Evolutionary conservation across 208 protist species (phyloP).

Genomic region (Trypanosoma cruzi): DNA sequence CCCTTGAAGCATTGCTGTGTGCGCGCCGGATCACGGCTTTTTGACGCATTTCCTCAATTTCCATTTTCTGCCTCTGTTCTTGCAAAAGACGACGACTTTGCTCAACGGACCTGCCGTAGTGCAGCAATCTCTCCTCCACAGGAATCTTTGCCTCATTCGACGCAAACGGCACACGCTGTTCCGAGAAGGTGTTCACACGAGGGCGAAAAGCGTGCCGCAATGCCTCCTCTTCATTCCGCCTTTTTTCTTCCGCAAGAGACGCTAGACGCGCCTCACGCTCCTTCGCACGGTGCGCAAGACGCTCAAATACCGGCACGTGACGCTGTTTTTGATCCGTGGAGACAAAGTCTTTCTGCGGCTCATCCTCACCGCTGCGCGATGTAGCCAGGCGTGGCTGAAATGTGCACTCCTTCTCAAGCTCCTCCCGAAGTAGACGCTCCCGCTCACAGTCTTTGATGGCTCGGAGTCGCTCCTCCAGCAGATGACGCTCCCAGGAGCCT

Average conservation of each 20-base stretch:
- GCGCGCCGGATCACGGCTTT: background rate
- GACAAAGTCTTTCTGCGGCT: background rate
- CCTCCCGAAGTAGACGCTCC: constrained; percentile 14
- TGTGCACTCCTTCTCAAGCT: constrained; percentile 34
- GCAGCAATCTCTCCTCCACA: constrained; percentile 75
- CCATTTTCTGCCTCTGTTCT: constrained; percentile 37
- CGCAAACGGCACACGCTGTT: constrained; percentile 17
- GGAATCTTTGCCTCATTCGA: constrained; percentile 33
- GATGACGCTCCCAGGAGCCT: constrained; percentile 63
- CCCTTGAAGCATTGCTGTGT: background rate
- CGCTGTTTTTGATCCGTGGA: background rate
- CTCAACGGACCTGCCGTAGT: constrained; percentile 67
- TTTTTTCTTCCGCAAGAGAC: constrained; percentile 31
- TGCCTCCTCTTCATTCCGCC: constrained; percentile 38
- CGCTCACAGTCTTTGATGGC: constrained; percentile 28
- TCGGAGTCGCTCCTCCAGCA: constrained; percentile 49
- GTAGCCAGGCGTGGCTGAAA: constrained; percentile 32
- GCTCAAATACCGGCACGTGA: constrained; percentile 52
- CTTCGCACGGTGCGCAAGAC: constrained; percentile 47
- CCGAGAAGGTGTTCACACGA: constrained; percentile 39
- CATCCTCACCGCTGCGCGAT: background rate
- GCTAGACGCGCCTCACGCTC: constrained; percentile 30
- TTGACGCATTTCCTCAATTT: constrained; percentile 37
- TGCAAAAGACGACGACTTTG: constrained; percentile 34
- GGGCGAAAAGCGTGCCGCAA: constrained; percentile 55